Base-by-base conservation (phyloP, 2,329 filamentous ascomycete genomes). In the Dendryphion nanum region DNA sequence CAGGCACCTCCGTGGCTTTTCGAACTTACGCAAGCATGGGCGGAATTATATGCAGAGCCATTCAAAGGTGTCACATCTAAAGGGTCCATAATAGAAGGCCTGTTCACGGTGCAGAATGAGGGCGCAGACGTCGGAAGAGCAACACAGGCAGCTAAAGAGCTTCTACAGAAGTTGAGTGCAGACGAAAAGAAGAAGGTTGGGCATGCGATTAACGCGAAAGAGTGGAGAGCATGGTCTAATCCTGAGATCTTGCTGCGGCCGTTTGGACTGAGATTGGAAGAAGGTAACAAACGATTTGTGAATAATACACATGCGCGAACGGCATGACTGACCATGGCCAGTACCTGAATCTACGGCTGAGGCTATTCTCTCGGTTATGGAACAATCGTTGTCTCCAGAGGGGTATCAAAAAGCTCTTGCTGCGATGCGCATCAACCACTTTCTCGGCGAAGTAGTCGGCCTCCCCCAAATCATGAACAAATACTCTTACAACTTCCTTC, bases 371-470 rank as follows among this genome's bases (percentile, higher is more conserved):
- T 59, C 61, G 5, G 64, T 89, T 3, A 66, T 89, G 2, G 50
- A 74, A 35, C 58, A 71, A 0, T 79, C 81, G 0, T 72, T 89
- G 1, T 86, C 83, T 0, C 74, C 80, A 0, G 81, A 86, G 56
- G 85, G 86, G 12, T 89, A 87, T 64, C 62, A 74, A 14, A 89
- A 89, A 53, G 84, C 84, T 6, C 40, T 83, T 2, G 73, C 70
- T 0, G 83, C 84, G 0, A 88, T 86, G 83, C 79, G 79, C 40
- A 79, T 86, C 57, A 89, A 89, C 62, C 79, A 82, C 38, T 89
- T 88, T 64, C 74, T 89, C 0, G 85, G 85, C 30, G 75, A 85
- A 42, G 72, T 89, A 0, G 80, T 86, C 34, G 55, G 78, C 21
- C 73, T 79, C 0, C 74, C 78, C 0, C 61, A 67, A 5, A 76